Conservation (phyloP, 2,329 filamentous ascomycete species). For the Fusarium burgessii region DNA sequence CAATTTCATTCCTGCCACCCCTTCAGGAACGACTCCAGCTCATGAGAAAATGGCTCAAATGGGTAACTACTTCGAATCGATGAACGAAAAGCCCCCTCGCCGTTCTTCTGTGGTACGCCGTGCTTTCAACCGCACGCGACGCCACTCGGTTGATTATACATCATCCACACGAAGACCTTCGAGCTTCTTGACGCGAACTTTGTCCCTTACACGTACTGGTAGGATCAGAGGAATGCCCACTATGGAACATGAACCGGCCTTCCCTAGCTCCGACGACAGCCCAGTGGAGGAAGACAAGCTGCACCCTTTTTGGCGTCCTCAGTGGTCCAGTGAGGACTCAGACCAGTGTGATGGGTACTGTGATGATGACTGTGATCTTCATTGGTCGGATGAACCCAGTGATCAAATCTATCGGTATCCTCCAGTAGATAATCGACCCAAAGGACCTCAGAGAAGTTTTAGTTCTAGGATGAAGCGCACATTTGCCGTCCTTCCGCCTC, state of each 20-base stretch:
- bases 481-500: conserved; percentile 70
- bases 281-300: conserved; percentile 66
- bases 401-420: conserved; percentile 61
- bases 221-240: conserved; percentile 47
- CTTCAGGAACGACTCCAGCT: conserved; percentile 68
- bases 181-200: conserved; percentile 61
- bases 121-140: conserved; percentile 64
- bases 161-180: conserved; percentile 55
- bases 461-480: conserved; percentile 68
- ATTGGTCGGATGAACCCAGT: conserved; percentile 52
- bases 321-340: conserved; percentile 54
- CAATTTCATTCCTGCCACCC: conserved; percentile 73
- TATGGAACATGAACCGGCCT: conserved; percentile 49
- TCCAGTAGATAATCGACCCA: conserved; percentile 61
- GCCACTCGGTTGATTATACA: conserved; percentile 57
- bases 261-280: conserved; percentile 58
- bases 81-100: conserved; percentile 58
- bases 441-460: conserved; percentile 60
- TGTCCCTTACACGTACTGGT: conserved; percentile 64
- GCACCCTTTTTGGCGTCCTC: conserved; percentile 72
- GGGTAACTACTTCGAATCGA: conserved; percentile 66
- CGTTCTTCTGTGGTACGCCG: conserved; percentile 65
- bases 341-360: conserved; percentile 49
- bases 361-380: conserved; percentile 40
- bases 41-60: conserved; percentile 64